Base-by-base conservation (phyloP, 139 green algal species). In the Coccomyxa sp. region DNA sequence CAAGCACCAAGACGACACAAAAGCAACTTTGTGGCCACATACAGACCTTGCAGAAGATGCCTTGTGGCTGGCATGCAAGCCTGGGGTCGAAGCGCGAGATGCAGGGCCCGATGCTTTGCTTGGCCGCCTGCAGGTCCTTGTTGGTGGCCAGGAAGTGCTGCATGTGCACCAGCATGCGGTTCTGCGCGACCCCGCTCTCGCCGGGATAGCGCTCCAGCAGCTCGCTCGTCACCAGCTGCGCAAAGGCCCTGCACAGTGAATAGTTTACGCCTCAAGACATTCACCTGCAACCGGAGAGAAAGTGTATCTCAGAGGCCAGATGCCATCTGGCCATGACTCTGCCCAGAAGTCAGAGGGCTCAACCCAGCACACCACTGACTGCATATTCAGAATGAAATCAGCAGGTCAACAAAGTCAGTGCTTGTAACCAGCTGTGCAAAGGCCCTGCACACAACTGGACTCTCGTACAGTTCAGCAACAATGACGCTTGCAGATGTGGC, bases 101-200 rank as follows among this genome's bases (percentile, higher is more conserved):
- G 7, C 16, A 39, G 18, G 73, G 68, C 1, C 33, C 76, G 31
- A 80, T 37, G 37, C 37, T 35, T 1, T 33, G 37, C 9, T 76
- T 44, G 39, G 86, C 76, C 31, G 81, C 77, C 16, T 50, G 10
- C 39, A 89, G 64, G 72, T 89, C 85, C 8, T 77, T 36, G 44
- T 87, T 89, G 37, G 69, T 50, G 1, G n/a, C 50, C 39, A 89
- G 85, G 58, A 89, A 89, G 36, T 35, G 35, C 6, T 78, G 39
- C 64, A 88, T 22, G 5, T 39, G 37, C 69, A 22, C 33, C 27
- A 35, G 39, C 77, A n/a, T 39, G 0, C 31, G 39, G 7, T 39
- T 50, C 33, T 16, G 8, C 7, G 27, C 38, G 7, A 38, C 24
- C 18, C 18, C 71, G 77, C n/a, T 33, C 14, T 37, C 31, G 0